These are phyloP conservation scores for Chrysosporium queenslandicum DNA, from an alignment of 2,329 filamentous ascomycete species.

Conservation along the genomic window DNA sequence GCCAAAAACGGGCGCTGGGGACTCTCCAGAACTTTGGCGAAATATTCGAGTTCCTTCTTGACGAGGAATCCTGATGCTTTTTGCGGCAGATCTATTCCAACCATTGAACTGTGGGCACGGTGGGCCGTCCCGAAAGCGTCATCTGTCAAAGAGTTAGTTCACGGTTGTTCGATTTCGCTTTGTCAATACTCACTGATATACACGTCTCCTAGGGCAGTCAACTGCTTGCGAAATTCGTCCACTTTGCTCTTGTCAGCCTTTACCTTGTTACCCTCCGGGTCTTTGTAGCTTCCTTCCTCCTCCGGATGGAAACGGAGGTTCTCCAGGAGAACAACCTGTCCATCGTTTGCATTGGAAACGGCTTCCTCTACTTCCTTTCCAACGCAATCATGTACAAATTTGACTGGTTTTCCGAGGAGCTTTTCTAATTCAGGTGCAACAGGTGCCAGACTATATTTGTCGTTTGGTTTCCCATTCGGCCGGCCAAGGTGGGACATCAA, in stretches of 20 bases:
- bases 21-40: constrained; percentile 87
- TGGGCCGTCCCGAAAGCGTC: constrained; percentile 98
- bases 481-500: constrained; percentile 98
- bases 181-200: constrained; percentile 71
- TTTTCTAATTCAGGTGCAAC: constrained; percentile 88
- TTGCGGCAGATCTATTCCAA: constrained; percentile 87
- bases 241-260: constrained; percentile 95
- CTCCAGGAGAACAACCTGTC: constrained; percentile 83
- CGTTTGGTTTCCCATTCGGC: constrained; percentile 77
- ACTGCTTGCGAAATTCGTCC: constrained; percentile 82
- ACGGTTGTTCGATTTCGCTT: neutral
- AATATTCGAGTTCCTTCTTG: constrained; percentile 99
- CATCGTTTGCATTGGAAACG: constrained; percentile 70
- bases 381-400: constrained; percentile 82
- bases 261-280: constrained; percentile 88
- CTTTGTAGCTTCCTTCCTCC: constrained; percentile 94
- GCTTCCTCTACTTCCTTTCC: constrained; percentile 81
- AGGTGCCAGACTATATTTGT: constrained; percentile 90
- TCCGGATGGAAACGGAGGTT: constrained; percentile 97
- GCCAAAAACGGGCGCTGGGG: constrained; percentile 94
- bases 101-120: constrained; percentile 98
- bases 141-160: constrained; percentile 44
- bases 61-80: constrained; percentile 97
- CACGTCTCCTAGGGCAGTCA: constrained; percentile 89
- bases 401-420: constrained; percentile 72